Conservation (phyloP, 345 rosid species). For the Capsella bursapastoris region DNA sequence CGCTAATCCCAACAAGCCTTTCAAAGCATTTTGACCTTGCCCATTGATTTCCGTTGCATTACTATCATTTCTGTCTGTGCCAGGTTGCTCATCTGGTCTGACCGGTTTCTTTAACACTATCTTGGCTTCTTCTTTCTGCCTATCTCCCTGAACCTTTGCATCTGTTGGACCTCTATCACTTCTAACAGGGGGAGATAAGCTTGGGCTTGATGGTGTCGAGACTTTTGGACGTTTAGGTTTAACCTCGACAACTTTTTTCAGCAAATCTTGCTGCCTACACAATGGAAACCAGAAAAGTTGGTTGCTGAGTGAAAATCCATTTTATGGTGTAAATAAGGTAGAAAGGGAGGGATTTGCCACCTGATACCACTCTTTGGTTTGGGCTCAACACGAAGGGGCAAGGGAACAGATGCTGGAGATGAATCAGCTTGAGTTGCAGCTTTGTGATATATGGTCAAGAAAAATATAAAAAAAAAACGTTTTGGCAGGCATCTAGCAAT, state of each 20-base stretch:
- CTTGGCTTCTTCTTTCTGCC: slow-evolving; percentile 43
- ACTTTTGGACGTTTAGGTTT: slow-evolving; percentile 72
- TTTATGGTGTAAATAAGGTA: slow-evolving; percentile 12
- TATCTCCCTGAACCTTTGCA: slow-evolving; percentile 35
- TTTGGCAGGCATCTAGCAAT: not conserved
- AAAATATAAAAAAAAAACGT: slow-evolving; percentile 2
- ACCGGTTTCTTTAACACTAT: slow-evolving; percentile 25
- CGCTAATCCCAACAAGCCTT: slow-evolving; percentile 77
- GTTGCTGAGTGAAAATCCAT: not conserved
- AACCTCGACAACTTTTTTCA: slow-evolving; percentile 86
- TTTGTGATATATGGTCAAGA: slow-evolving; percentile 72
- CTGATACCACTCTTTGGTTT: slow-evolving; percentile 96
- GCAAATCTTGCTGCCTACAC: slow-evolving; percentile 83
- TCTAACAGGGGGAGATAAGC: slow-evolving; percentile 40
- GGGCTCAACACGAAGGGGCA: slow-evolving; percentile 93
- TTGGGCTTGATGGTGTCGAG: slow-evolving; percentile 45
- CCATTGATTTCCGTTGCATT: slow-evolving; percentile 33
- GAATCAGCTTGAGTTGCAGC: slow-evolving; percentile 95
- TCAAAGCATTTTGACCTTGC: slow-evolving; percentile 52
- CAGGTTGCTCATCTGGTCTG: slow-evolving; percentile 39
- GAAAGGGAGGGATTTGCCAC: slow-evolving; percentile 40
- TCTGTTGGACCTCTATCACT: slow-evolving; percentile 41
- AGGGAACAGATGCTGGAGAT: slow-evolving; percentile 76
- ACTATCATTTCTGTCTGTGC: slow-evolving; percentile 8
- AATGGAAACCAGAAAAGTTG: slow-evolving; percentile 19